Percentiles rank a stretch among this genome's conserved stretches.
Conservation (phyloP, 2,329 filamentous ascomycete species). For the Huntiella moniliformis region DNA sequence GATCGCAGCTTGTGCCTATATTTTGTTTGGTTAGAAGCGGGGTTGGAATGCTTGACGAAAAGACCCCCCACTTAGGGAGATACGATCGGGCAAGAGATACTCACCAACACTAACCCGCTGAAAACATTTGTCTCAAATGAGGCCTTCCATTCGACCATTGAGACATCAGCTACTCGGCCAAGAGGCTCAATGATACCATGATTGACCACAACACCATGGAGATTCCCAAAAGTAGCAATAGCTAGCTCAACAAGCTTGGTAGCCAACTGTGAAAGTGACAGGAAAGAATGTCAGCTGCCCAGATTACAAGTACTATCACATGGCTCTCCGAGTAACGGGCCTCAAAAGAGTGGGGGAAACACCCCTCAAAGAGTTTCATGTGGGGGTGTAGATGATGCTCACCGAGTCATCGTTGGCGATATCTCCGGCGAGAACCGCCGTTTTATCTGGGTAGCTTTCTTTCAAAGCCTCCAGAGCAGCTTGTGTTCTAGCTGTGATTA, state of each 20-base stretch:
- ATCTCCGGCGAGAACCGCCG: conserved; percentile 38
- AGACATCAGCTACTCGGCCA: conserved; percentile 45
- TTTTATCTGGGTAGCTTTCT: conserved; percentile 30
- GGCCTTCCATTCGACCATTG: conserved; percentile 54
- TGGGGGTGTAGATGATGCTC: no score
- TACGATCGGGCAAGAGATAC: conserved; percentile 15
- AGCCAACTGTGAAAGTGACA: conserved; percentile 14
- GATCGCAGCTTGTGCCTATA: conserved; percentile 50
- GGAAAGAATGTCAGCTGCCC: not conserved
- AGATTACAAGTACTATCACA: no score
- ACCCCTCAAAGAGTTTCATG: not conserved
- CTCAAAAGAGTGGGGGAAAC: no score
- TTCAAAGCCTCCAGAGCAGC: conserved; percentile 32
- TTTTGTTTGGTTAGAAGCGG: not conserved
- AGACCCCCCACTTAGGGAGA: not conserved
- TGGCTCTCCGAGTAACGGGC: no score
- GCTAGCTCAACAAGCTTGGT: conserved; percentile 46
- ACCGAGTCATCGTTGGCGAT: conserved; percentile 21
- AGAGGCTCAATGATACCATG: conserved; percentile 70
- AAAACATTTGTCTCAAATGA: conserved; percentile 77
- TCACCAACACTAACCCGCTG: conserved; percentile 58
- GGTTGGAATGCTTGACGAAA: not conserved
- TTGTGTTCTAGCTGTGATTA: conserved; percentile 36
- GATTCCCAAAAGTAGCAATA: conserved; percentile 43
- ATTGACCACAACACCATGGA: conserved; percentile 77